phyloP scores from a whole-genome alignment of 1,139 yeast species.

The Sugiyamaella paludigena region DNA sequence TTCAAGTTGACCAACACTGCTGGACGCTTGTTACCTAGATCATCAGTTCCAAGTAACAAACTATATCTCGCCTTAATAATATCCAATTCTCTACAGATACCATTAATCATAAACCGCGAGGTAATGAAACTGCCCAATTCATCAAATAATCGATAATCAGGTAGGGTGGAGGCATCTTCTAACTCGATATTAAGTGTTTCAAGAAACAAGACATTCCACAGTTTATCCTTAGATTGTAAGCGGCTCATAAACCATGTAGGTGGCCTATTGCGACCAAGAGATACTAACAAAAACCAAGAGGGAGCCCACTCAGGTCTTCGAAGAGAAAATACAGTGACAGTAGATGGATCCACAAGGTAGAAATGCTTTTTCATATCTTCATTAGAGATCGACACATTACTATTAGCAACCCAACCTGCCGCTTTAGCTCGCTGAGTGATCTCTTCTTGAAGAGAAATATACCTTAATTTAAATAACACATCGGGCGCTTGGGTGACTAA shows the following conservation, averaged over 20 bases:
- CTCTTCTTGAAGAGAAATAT: conserved; percentile 36
- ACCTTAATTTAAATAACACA: conserved; percentile 32
- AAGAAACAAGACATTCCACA: conserved; percentile 31
- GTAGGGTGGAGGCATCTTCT: conserved; percentile 20
- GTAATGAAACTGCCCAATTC: conserved; percentile 29
- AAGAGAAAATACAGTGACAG: conserved; percentile 33
- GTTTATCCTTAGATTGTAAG: conserved; percentile 31
- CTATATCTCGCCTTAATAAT: conserved; percentile 26
- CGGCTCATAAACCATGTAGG: conserved; percentile 37
- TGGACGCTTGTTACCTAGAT: conserved; percentile 20
- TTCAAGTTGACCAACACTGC: conserved; percentile 27
- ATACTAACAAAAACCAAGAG: conserved; percentile 39
- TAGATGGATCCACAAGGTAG: conserved; percentile 20
- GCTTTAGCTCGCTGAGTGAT: conserved; percentile 34
- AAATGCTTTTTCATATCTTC: conserved; percentile 31
- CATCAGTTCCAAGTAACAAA: conserved; percentile 22
- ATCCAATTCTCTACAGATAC: conserved; percentile 29
- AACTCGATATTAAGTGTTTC: conserved; percentile 28
- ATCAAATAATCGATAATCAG: conserved; percentile 31
- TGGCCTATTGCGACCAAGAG: conserved; percentile 25
- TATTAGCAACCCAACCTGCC: conserved; percentile 37
- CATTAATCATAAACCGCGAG: conserved; percentile 30
- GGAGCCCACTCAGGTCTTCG: conserved; percentile 36
- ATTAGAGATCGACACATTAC: conserved; percentile 25
- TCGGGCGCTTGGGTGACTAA: conserved; percentile 28